Evolutionary conservation across 257 asterid species (phyloP).

Genomic region (Rauvolfia tetraphylla): DNA sequence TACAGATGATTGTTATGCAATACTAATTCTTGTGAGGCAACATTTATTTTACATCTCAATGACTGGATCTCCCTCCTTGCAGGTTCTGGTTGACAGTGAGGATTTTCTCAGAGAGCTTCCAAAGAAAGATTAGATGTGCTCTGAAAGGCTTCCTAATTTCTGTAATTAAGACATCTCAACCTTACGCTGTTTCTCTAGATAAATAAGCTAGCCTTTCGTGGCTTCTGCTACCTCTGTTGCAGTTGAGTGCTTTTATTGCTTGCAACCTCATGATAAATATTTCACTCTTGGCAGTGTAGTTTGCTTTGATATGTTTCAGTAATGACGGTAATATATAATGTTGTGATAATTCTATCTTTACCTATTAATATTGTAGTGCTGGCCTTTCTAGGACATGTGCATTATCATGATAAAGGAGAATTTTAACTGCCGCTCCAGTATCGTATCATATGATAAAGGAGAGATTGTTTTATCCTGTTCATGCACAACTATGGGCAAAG

Average conservation of each 20-base stretch:
- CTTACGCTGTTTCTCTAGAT: neutral
- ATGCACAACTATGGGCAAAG: too few species aligned
- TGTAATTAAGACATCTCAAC: neutral
- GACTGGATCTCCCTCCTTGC: neutral
- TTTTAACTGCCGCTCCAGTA: neutral
- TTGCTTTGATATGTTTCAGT: neutral
- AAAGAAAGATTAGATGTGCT: conserved; percentile 25
- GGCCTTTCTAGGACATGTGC: too few species aligned
- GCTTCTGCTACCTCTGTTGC: neutral
- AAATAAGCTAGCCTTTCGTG: conserved; percentile 2
- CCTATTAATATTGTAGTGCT: neutral
- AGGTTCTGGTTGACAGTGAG: conserved; percentile 90
- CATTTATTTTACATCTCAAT: neutral
- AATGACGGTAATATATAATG: neutral
- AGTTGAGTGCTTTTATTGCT: neutral
- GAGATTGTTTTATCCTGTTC: too few species aligned
- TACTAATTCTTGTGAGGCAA: neutral
- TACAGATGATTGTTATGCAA: neutral
- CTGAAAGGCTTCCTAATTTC: conserved; percentile 10
- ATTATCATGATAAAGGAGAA: neutral
- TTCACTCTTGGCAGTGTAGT: neutral
- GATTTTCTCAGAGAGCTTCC: conserved; percentile 88
- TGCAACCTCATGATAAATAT: neutral
- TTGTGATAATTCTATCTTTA: neutral
- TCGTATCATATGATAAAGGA: neutral